Conservation (phyloP, 768 basidiomycete genomes). For the Mycena vitilis region DNA sequence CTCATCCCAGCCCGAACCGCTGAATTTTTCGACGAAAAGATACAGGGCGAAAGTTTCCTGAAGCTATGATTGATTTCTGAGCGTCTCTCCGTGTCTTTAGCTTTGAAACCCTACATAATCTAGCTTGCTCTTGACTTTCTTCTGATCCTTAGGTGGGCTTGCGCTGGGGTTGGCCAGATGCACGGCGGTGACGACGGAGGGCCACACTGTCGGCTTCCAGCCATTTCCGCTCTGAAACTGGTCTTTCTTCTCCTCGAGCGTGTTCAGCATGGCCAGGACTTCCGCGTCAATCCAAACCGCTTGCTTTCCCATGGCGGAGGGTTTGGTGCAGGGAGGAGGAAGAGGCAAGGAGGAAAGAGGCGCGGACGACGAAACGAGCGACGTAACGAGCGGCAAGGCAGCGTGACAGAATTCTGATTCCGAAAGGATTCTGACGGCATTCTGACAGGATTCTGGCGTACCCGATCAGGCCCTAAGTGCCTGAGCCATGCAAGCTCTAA, state of each 20-base stretch:
- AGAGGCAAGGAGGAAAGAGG: not conserved
- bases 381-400: not conserved
- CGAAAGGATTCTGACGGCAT: not conserved
- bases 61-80: conserved; percentile 1
- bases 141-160: not conserved
- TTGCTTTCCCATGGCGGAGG: not conserved
- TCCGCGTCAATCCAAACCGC: not conserved
- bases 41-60: not conserved
- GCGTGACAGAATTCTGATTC: not conserved
- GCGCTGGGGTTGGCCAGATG: not conserved
- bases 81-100: not conserved
- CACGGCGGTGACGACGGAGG: not conserved
- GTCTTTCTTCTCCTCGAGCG: not conserved
- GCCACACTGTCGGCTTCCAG: conserved; percentile 7
- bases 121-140: not conserved
- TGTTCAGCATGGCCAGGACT: not conserved
- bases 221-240: conserved; percentile 8
- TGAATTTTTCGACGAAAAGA: conserved; percentile 1
- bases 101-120: not conserved
- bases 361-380: no score
- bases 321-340: not conserved
- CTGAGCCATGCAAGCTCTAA: no score
- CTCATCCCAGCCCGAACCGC: conserved; percentile 10
- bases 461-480: conserved; percentile 6
- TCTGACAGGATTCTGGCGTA: not conserved